A percentile compares a stretch with the other conserved stretches of the same genome.
Conservation (phyloP, 805 yeast species). For the Teunomyces lycoperdinae region DNA sequence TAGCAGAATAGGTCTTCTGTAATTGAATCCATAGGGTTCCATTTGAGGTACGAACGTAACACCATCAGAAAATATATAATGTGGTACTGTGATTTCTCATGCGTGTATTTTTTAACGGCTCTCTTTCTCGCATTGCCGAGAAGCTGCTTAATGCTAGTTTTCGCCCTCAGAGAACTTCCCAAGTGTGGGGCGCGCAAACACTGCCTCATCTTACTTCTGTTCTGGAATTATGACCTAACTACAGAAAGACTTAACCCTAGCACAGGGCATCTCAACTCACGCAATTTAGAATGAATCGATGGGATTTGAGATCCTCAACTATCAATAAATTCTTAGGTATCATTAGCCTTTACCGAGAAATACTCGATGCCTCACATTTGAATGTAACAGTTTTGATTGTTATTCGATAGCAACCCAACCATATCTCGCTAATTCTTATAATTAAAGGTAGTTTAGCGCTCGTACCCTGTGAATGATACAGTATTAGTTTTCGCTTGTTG, state of each 20-base stretch:
- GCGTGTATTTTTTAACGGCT: not conserved
- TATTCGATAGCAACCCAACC: no score
- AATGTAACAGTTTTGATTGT: no score
- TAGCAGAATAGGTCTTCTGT: not conserved
- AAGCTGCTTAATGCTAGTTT: not conserved
- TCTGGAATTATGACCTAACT: no score
- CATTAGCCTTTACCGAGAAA: no score
- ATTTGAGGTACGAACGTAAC: not conserved
- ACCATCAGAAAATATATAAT: not conserved
- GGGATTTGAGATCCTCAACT: no score
- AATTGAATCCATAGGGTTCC: no score
- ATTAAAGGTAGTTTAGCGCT: not conserved
- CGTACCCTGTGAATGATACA: not conserved
- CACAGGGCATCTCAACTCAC: no score
- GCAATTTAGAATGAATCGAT: no score
- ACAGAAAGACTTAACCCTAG: no score
- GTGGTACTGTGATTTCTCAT: not conserved
- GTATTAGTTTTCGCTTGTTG: not conserved
- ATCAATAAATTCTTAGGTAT: no score
- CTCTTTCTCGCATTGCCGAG: not conserved
- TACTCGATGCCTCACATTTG: no score
- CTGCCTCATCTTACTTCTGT: not conserved
- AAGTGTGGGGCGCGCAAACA: not conserved
- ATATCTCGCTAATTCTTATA: not conserved
- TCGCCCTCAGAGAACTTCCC: not conserved